phyloP scores from a whole-genome alignment of 768 basidiomycete species.

The Cantharellus cinnabarinus region DNA sequence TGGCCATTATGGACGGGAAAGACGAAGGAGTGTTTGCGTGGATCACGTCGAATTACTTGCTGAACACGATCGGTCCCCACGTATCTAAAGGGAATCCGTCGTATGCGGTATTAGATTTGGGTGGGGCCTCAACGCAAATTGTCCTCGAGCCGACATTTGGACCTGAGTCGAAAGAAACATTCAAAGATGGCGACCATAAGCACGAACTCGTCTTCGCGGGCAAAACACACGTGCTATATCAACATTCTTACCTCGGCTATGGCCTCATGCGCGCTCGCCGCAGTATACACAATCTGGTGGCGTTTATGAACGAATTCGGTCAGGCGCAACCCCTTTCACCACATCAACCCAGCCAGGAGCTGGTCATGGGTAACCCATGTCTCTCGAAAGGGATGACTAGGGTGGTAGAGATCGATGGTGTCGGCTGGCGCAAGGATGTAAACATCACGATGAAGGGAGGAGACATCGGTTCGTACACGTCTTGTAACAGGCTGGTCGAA shows the following conservation, averaged over 20 bases:
- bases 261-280: constrained; percentile 76
- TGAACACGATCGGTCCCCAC: constrained; percentile 46
- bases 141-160: constrained; percentile 71
- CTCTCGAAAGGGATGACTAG: constrained; percentile 44
- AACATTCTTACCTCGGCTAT: constrained; percentile 95
- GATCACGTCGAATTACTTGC: constrained; percentile 92
- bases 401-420: constrained; percentile 39
- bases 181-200: constrained; percentile 78
- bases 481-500: constrained; percentile 65
- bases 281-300: constrained; percentile 73
- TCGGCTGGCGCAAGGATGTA: constrained; percentile 13
- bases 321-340: constrained; percentile 13
- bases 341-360: constrained; percentile 12
- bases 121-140: constrained; percentile 94
- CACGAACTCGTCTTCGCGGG: constrained; percentile 66
- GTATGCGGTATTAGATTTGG: constrained; percentile 87
- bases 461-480: constrained; percentile 64
- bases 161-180: constrained; percentile 15
- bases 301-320: constrained; percentile 48
- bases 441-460: constrained; percentile 76
- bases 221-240: constrained; percentile 56
- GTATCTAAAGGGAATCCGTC: constrained; percentile 28
- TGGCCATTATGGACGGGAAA: constrained; percentile 83
- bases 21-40: constrained; percentile 98
- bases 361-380: constrained; percentile 56